phyloP scores from a whole-genome alignment of 2,329 filamentous ascomycete species.

The Mycosphaerella arachidis region DNA sequence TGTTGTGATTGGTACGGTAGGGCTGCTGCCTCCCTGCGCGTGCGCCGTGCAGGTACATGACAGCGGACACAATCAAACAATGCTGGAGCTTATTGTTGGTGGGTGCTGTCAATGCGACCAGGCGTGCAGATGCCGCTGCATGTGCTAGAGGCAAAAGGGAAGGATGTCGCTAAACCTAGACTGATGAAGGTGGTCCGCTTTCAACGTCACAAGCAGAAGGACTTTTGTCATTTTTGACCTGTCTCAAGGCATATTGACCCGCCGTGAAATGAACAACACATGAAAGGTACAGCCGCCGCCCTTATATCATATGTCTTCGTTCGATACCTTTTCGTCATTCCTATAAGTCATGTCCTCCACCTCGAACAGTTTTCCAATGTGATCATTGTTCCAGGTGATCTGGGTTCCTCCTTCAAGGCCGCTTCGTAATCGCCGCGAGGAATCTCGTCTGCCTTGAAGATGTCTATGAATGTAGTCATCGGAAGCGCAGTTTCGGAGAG shows the following conservation, averaged over 20 bases:
- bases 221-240: too few relatives aligned
- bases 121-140: neutral
- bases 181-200: too few relatives aligned
- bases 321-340: neutral
- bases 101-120: neutral
- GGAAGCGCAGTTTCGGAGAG: neutral
- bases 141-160: neutral
- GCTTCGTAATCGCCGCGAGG: neutral
- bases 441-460: neutral
- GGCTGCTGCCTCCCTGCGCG: neutral
- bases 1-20: neutral
- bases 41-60: neutral
- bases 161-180: too few relatives aligned
- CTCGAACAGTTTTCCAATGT: neutral
- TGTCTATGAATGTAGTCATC: neutral
- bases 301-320: too few relatives aligned
- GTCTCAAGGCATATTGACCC: too few relatives aligned
- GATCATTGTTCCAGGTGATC: neutral
- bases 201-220: too few relatives aligned
- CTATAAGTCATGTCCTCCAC: neutral
- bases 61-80: neutral
- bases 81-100: neutral
- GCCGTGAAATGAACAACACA: too few relatives aligned
- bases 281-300: too few relatives aligned
- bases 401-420: neutral